Evolutionary conservation across 768 basidiomycete species (phyloP).

Genomic region (Termitomyces heimii): DNA sequence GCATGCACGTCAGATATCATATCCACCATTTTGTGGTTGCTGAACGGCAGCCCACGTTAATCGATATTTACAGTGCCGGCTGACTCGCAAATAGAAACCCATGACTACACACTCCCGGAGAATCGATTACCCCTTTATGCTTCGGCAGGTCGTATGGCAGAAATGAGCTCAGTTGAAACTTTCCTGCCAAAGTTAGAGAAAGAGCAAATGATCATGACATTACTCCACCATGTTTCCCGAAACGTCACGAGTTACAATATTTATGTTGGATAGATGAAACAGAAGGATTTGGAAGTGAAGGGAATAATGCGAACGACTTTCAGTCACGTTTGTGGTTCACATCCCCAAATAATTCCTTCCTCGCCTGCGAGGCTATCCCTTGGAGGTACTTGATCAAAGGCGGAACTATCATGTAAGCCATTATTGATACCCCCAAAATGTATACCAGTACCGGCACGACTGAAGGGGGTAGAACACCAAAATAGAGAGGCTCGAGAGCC

Average conservation of each 20-base stretch:
- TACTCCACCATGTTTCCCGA: background rate
- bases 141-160: background rate
- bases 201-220: background rate
- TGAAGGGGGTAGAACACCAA: conserved; percentile 55
- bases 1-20: background rate
- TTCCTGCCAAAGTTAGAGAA: background rate
- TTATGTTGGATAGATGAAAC: background rate
- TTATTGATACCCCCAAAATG: conserved; percentile 21
- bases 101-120: no score
- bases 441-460: conserved; percentile 30
- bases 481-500: conserved; percentile 50
- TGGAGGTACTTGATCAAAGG: conserved; percentile 20
- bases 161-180: background rate
- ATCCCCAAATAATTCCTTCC: conserved; percentile 13
- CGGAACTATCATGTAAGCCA: conserved; percentile 18
- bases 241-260: background rate
- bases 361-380: conserved; percentile 18
- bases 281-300: background rate
- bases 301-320: background rate
- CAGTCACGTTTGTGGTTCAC: conserved; percentile 5
- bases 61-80: background rate
- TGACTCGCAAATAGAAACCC: background rate
- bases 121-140: background rate
- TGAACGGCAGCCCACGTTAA: background rate
- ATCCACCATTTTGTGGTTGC: background rate